A percentile compares a stretch with the other conserved stretches of the same genome.
Conservation (phyloP, 2,329 filamentous ascomycete genomes). For the Metarhizium guizhouense region DNA sequence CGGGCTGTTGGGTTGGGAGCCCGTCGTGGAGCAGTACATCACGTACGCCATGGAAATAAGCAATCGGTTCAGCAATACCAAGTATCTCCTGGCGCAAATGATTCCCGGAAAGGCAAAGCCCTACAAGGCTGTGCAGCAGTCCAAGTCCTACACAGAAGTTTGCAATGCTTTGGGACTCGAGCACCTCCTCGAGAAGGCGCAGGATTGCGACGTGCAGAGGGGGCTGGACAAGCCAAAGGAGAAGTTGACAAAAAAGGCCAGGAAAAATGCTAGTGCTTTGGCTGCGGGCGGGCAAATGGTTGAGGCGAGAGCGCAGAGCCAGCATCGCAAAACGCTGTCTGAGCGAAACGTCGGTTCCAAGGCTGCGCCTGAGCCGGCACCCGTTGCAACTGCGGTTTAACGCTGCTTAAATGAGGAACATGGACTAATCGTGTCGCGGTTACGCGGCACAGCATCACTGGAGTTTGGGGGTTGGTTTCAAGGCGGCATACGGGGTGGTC, state of each 20-base stretch:
- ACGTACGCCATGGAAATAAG: constrained; percentile 64
- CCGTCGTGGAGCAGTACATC: constrained; percentile 71
- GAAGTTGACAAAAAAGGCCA: constrained; percentile 19
- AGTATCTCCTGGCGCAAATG: constrained; percentile 78
- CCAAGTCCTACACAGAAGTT: constrained; percentile 63
- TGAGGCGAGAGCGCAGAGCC: constrained; percentile 25
- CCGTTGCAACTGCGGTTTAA: constrained; percentile 13
- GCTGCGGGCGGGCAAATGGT: constrained; percentile 39
- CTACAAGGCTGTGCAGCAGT: constrained; percentile 52
- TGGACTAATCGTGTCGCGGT: constrained; percentile 8
- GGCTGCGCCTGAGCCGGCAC: constrained; percentile 13
- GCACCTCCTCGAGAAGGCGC: constrained; percentile 54
- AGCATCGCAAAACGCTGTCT: constrained; percentile 26
- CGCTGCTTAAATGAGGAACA: background rate
- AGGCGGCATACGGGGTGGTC: background rate
- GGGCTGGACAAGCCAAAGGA: constrained; percentile 44
- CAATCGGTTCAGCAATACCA: constrained; percentile 88
- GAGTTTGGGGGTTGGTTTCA: background rate
- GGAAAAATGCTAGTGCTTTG: constrained; percentile 30
- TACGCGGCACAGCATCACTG: background rate
- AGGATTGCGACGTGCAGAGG: constrained; percentile 54
- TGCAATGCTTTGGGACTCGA: constrained; percentile 58
- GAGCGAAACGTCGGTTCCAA: constrained; percentile 18
- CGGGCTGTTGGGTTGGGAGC: constrained; percentile 63
- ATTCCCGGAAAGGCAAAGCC: constrained; percentile 68